Conservation (phyloP, 1,139 yeast genomes). For the Blastobotrys malaysiensis region DNA sequence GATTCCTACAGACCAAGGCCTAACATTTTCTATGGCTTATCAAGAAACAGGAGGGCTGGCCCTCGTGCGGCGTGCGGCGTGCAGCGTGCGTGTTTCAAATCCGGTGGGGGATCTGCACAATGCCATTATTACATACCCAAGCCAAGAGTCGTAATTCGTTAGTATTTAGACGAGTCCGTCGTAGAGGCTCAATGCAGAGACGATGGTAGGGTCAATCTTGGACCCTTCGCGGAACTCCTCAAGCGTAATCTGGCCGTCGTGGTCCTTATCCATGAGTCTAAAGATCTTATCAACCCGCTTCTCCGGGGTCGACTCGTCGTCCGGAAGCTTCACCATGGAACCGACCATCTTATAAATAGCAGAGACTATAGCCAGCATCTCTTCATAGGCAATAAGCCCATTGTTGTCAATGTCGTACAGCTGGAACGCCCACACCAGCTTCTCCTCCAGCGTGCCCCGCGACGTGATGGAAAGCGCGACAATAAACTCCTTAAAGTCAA, state of each 20-base stretch:
- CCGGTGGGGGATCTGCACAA: too few relatives aligned
- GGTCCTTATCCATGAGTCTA: conserved; percentile 61
- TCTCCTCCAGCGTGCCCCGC: conserved; percentile 83
- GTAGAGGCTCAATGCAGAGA: conserved; percentile 72
- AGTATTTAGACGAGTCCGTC: conserved; percentile 34
- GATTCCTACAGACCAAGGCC: too few relatives aligned
- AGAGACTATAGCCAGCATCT: conserved; percentile 70
- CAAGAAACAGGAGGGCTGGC: too few relatives aligned
- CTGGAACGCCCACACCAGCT: conserved; percentile 74
- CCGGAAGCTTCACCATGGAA: conserved; percentile 83
- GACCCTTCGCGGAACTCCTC: conserved; percentile 83
- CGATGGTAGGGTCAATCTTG: conserved; percentile 75
- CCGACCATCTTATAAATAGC: conserved; percentile 97
- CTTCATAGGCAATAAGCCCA: conserved; percentile 69
- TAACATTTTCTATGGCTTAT: too few relatives aligned
- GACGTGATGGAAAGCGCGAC: conserved; percentile 83
- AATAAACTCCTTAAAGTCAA: conserved; percentile 91
- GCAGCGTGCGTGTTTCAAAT: too few relatives aligned
- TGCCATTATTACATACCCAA: too few relatives aligned
- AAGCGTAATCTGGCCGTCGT: conserved; percentile 60
- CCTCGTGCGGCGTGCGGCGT: too few relatives aligned
- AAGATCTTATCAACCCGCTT: conserved; percentile 79
- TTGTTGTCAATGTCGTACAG: conserved; percentile 77
- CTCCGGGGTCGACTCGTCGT: conserved; percentile 93
- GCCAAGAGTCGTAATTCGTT: too few relatives aligned